These are phyloP conservation scores for Trapa bicornis DNA, from an alignment of 345 rosid species.

Conservation along the genomic window DNA sequence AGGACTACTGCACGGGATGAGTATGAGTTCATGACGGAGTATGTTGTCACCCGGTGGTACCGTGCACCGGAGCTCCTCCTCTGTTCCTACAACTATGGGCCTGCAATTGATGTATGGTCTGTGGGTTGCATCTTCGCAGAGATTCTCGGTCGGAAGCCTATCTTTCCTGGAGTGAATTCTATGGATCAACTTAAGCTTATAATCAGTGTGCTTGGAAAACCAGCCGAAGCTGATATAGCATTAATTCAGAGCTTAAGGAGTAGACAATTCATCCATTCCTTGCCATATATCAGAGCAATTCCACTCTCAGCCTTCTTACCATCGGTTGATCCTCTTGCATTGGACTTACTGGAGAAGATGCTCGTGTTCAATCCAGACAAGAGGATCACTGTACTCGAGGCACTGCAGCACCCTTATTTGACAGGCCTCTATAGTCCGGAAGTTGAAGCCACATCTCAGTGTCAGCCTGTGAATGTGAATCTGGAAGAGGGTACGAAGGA, in stretches of 20 bases:
- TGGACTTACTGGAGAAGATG: background rate
- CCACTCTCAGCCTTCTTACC: background rate
- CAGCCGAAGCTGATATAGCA: constrained; percentile 46
- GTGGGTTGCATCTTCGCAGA: constrained; percentile 90
- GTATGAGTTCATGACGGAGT: too few relatives aligned
- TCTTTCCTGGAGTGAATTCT: constrained; percentile 13
- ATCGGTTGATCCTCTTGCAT: background rate
- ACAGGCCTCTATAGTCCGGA: background rate
- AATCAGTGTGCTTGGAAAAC: constrained; percentile 60
- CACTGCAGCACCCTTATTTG: too few relatives aligned
- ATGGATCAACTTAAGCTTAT: constrained; percentile 70
- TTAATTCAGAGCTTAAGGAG: constrained; percentile 33
- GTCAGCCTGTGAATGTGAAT: background rate
- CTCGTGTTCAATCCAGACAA: background rate
- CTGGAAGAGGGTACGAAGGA: background rate
- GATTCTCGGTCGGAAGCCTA: constrained; percentile 66
- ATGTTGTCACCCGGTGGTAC: too few relatives aligned
- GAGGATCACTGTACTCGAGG: background rate
- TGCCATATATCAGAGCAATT: background rate
- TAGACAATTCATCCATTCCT: background rate
- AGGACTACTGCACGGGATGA: too few relatives aligned
- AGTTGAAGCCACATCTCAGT: background rate
- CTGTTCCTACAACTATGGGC: constrained; percentile 70
- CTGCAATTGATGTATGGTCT: constrained; percentile 82
- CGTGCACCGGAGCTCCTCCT: constrained; percentile 80